Conservation (phyloP, 352 stramenopile species). For the Phytopythium ostracodes region DNA sequence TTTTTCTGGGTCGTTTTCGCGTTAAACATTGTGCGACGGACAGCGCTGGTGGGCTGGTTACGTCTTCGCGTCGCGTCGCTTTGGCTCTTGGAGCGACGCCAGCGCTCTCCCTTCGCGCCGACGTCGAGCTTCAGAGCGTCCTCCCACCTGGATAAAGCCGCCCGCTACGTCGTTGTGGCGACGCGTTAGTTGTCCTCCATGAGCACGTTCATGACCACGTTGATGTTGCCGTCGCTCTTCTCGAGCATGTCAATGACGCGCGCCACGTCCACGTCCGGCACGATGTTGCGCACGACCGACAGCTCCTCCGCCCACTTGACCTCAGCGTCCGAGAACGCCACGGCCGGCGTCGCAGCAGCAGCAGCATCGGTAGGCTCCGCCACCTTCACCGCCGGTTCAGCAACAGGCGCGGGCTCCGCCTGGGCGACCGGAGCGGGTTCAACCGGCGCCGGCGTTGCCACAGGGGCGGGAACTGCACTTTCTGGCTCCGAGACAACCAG, state of each 20-base stretch:
- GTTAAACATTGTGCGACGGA: no score
- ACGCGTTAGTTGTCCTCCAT: conserved; percentile 77
- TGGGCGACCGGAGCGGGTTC: not conserved
- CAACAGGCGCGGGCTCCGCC: not conserved
- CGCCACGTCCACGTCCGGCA: conserved; percentile 49
- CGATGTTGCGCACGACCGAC: conserved; percentile 67
- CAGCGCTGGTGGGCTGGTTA: no score
- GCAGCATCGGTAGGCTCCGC: not conserved
- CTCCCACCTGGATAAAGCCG: not conserved
- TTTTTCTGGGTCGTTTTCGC: not conserved
- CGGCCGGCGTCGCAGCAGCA: not conserved
- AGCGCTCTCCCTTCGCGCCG: not conserved
- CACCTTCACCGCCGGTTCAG: not conserved
- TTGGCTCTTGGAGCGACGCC: not conserved
- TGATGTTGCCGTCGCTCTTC: conserved; percentile 75
- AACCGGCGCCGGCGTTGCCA: conserved; percentile 14
- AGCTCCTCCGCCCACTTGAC: conserved; percentile 75
- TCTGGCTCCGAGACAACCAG: conserved; percentile 36
- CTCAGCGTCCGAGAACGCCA: conserved; percentile 48
- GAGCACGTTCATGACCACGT: conserved; percentile 74
- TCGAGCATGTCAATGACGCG: conserved; percentile 60
- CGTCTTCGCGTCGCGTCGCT: not conserved
- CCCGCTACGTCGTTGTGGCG: not conserved
- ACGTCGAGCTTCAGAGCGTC: not conserved
- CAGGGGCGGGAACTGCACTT: conserved; percentile 14